Base-by-base conservation (phyloP, 2,329 filamentous ascomycete species). In the Colletotrichum lini region DNA sequence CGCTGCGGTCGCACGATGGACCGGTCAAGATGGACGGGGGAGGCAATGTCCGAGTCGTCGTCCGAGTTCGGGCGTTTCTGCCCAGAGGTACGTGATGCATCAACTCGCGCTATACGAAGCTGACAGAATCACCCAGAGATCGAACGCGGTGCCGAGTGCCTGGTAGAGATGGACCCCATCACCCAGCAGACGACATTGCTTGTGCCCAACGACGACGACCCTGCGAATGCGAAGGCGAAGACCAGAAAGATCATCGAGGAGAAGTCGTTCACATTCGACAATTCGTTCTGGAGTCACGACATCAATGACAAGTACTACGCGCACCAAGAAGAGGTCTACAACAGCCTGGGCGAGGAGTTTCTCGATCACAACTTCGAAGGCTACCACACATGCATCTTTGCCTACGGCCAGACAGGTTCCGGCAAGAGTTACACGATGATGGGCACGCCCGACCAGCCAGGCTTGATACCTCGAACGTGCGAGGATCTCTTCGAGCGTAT, bases 351-450 rank as follows among this genome's bases (percentile, higher is more conserved):
- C 66, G 95, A 98, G 81, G 96, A 98, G 79, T 98, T 99, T 76
- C 88, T 99, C 73, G 96, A 99, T 82, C 96, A 99, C 87, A 99
- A 99, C 84, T 99, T 99, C 78, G 95, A 98, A 80, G 96, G 96
- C 74, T 99, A 99, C 84, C 96, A 99, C 83, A 99, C 96, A 0
- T 99, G 96, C 82, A 99, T 99, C 76, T 98, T 99, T 79, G 96
- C 96, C 72, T 98, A 99, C 78, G 96, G 96, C 13, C 96, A 99
- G 85, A 99, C 96, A 0, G 96, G 96, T 30, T 97, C 95, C 0
- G 96, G 96, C 62, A 99, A 99, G 85, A 97, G 94, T 80, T 99
- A 98, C 83, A 98, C 96, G 52, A 99, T 93, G 91, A 99, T 99
- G 96, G 96, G 96, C 53, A 91, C 88, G 1, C 87, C 92, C 7